These are phyloP conservation scores for Metschnikowia aberdeeniae DNA, from an alignment of 805 yeast genomes.

Conservation along the genomic window DNA sequence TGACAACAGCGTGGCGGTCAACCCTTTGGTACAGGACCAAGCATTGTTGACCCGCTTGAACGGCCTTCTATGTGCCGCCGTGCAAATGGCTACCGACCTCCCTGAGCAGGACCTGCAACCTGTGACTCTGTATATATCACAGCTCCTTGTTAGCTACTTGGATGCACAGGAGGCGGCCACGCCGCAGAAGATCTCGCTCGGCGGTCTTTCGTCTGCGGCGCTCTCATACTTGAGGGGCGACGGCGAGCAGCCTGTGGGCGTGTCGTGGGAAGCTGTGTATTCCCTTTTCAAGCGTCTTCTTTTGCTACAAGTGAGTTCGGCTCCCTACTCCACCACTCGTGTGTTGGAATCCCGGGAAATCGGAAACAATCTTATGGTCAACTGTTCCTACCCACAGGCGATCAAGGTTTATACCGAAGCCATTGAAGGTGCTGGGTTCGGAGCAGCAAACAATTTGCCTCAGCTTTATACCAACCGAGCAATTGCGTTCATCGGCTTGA, in stretches of 20 bases:
- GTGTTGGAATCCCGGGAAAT: constrained; percentile 29
- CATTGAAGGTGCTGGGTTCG: constrained; percentile 19
- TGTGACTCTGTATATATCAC: constrained; percentile 4
- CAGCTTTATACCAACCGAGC: constrained; percentile 38
- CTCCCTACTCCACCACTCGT: neutral
- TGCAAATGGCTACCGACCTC: neutral
- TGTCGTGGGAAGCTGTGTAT: constrained; percentile 9
- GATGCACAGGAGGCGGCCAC: constrained; percentile 5
- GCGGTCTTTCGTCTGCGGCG: constrained; percentile 9
- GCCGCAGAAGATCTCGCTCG: constrained; percentile 7
- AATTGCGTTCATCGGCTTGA: constrained; percentile 38
- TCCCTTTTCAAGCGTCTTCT: constrained; percentile 8
- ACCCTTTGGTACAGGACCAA: constrained; percentile 12
- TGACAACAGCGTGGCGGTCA: constrained; percentile 1
- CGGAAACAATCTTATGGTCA: constrained; percentile 38
- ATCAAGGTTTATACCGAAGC: constrained; percentile 37
- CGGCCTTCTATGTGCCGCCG: constrained; percentile 15
- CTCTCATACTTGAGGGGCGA: constrained; percentile 5
- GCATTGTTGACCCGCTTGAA: constrained; percentile 19
- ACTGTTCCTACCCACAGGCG: constrained; percentile 36
- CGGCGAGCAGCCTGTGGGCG: neutral
- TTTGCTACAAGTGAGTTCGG: constrained; percentile 2
- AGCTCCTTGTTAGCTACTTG: constrained; percentile 8
- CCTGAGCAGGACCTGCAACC: neutral
- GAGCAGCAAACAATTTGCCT: constrained; percentile 17